phyloP scores from a whole-genome alignment of 257 asterid genomes.

The Misopates orontium region DNA sequence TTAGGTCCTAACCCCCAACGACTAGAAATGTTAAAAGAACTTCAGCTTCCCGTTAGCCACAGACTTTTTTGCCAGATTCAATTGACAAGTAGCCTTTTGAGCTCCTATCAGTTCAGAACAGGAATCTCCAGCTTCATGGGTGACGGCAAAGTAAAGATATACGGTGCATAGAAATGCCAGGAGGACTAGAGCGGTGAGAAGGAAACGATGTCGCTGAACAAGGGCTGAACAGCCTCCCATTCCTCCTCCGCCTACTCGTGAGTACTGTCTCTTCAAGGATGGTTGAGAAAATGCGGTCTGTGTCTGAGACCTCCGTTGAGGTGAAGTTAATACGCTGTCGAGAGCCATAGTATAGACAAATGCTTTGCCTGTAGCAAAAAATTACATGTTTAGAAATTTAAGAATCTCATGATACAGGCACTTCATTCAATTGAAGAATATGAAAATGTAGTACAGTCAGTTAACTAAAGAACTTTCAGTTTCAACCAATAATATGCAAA shows the following conservation, averaged over 20 bases:
- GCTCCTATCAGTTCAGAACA: slow-evolving; percentile 55
- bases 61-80: slow-evolving; percentile 39
- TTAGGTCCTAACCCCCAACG: neutral
- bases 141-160: slow-evolving; percentile 80
- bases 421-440: slow-evolving; percentile 3
- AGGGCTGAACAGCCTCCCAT: slow-evolving; percentile 54
- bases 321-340: slow-evolving; percentile 58
- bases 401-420: neutral
- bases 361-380: slow-evolving; percentile 21
- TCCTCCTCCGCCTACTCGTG: slow-evolving; percentile 40
- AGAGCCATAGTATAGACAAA: slow-evolving; percentile 45
- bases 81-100: slow-evolving; percentile 50
- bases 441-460: neutral
- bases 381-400: slow-evolving; percentile 14
- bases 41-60: slow-evolving; percentile 58
- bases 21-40: slow-evolving; percentile 38
- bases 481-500: too few species aligned
- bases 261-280: slow-evolving; percentile 34
- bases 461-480: neutral
- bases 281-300: slow-evolving; percentile 54
- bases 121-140: slow-evolving; percentile 44
- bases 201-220: slow-evolving; percentile 65
- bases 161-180: slow-evolving; percentile 60
- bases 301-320: slow-evolving; percentile 65
- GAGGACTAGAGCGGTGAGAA: slow-evolving; percentile 57